These are phyloP conservation scores for Lecanicillium sp. DNA, from an alignment of 2,329 filamentous ascomycete genomes.

Conservation along the genomic window DNA sequence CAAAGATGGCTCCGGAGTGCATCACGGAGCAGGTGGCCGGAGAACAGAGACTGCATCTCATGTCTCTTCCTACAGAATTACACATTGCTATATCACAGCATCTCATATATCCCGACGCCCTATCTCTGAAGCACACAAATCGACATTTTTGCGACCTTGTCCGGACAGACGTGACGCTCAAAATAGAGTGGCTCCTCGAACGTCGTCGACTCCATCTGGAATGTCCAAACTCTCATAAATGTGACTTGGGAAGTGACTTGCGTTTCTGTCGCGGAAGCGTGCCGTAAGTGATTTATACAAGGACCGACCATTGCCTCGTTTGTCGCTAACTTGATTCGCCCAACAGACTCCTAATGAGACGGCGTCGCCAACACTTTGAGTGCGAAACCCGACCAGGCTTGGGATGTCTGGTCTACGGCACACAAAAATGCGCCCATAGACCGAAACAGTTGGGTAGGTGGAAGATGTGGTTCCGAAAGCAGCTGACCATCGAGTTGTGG, in stretches of 20 bases:
- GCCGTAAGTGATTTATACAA: slow-evolving; percentile 31
- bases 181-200: slow-evolving; percentile 62
- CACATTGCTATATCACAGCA: slow-evolving; percentile 52
- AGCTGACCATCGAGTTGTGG: slow-evolving; percentile 38
- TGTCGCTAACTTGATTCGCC: background rate
- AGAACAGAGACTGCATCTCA: slow-evolving; percentile 18
- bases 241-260: slow-evolving; percentile 50
- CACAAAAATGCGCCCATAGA: slow-evolving; percentile 35
- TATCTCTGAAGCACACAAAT: slow-evolving; percentile 60
- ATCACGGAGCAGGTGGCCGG: no score
- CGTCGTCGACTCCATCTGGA: slow-evolving; percentile 55
- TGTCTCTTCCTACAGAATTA: slow-evolving; percentile 55
- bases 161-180: slow-evolving; percentile 56
- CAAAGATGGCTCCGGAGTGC: no score
- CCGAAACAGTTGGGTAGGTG: slow-evolving; percentile 33
- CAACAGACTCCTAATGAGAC: slow-evolving; percentile 46
- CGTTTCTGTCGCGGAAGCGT: slow-evolving; percentile 53
- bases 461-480: slow-evolving; percentile 35
- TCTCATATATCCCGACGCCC: slow-evolving; percentile 61
- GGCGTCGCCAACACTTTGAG: slow-evolving; percentile 50
- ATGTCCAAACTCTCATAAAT: slow-evolving; percentile 51
- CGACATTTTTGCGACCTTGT: slow-evolving; percentile 56
- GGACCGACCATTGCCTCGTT: background rate
- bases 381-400: slow-evolving; percentile 50
- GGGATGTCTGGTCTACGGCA: slow-evolving; percentile 47